Evolutionary conservation across 352 stramenopile species (phyloP), one percentile per base, ranked within the genome.

Genomic region (Albugo candida): DNA sequence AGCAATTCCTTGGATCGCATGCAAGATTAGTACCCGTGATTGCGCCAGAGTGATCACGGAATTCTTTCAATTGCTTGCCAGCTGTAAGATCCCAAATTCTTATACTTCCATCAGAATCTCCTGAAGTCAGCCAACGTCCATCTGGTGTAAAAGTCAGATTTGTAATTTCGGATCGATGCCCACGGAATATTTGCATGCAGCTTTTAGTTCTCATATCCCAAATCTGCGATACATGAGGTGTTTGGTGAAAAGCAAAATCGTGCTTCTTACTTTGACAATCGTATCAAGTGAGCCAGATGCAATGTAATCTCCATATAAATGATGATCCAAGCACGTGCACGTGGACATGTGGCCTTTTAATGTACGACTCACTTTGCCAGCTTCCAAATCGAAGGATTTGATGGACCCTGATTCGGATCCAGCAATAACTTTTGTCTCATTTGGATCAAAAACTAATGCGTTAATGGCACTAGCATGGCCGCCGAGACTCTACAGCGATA

Each of bases 121-220:
- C 75, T 2, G 75, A 91, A 16, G 78, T 88, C 37, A 91, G 66
- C 78, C 78, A 88, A 0, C 78, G 70, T 14, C 75, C 75, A 46
- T 91, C 78, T 0, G 75, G 78, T 5, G 75, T 88, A 47, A 91
- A 87, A 47, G 59, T 73, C 13, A 86, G 73, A 1, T 61, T 74
- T 27, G 75, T 91, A 41, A 88, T 64, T 39, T 91, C 71, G 5
- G 58, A 80, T 18, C 61, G 58, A 58, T 91, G 78, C 6, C 75
- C 78, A 21, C 88, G 85, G 52, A 88, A 91, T 11, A 70, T 83
- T 52, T 88, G 78, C 65, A 91, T 86, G 54, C 75, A 88, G 53
- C 69, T 82, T 56, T 86, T 88, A 11, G 69, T 85, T 18, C 72
- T 71, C 24, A 91, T 46, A 42, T 91, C 78, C 78, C 78, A 91